These are phyloP conservation scores for Rubia tinctorum DNA, from an alignment of 305 asterid genomes.

Conservation along the genomic window DNA sequence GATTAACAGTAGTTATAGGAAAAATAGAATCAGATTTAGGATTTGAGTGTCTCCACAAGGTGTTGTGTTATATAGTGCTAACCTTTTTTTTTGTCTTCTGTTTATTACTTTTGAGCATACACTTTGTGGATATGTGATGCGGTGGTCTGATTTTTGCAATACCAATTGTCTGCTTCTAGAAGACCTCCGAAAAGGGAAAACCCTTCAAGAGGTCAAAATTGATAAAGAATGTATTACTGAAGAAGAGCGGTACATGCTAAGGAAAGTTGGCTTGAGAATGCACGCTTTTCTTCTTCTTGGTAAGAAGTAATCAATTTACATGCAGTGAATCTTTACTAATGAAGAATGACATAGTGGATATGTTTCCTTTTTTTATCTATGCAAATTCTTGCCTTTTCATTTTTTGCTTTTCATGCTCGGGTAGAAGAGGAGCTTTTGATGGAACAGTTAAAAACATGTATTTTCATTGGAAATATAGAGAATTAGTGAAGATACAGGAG, in stretches of 20 bases:
- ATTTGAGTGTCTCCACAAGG: not conserved
- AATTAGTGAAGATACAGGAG: too few relatives aligned
- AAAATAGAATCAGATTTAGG: not conserved
- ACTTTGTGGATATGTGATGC: not conserved
- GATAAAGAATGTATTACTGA: conserved; percentile 96
- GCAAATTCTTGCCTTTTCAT: too few relatives aligned
- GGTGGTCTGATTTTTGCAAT: conserved; percentile 25
- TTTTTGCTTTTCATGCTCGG: too few relatives aligned
- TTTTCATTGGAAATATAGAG: too few relatives aligned
- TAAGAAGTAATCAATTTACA: too few relatives aligned
- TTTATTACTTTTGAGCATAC: not conserved
- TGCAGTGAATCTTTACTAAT: too few relatives aligned
- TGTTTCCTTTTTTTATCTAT: too few relatives aligned
- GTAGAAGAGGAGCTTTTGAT: too few relatives aligned
- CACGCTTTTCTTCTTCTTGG: conserved; percentile 84
- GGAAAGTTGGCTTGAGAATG: conserved; percentile 94
- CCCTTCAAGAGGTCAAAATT: conserved; percentile 44
- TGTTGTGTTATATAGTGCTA: not conserved
- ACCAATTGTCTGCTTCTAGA: conserved; percentile 38
- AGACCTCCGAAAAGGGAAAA: conserved; percentile 57
- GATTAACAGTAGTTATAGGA: not conserved
- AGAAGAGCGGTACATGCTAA: conserved; percentile 94
- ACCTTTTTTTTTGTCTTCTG: not conserved
- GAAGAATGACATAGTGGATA: too few relatives aligned
- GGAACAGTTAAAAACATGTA: too few relatives aligned